Evolutionary conservation across 768 basidiomycete species (phyloP), one percentile per base, ranked within the genome.

Genomic region (Mycena epipterygia): DNA sequence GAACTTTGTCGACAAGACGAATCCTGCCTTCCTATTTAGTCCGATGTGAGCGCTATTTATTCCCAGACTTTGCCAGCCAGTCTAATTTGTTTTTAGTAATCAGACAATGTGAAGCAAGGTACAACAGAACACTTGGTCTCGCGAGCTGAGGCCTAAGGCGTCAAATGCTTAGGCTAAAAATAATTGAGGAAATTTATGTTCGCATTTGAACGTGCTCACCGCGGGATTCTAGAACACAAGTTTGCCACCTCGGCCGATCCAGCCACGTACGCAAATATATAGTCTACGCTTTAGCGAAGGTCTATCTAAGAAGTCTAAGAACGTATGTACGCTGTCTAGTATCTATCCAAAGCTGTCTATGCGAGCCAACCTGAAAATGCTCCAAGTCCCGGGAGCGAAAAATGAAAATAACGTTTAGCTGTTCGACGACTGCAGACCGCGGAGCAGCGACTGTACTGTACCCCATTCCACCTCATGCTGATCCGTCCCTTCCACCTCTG

Each of bases 401-500:
- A 46, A 44, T 19, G 32, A 27, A 57, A 53, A 33, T 23, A 56
- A 7, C 4, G 46, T 7, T n/a, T 21, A 55, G 52, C 48, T 35
- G 2, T 53, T n/a, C n/a, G n/a, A n/a, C n/a, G n/a, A n/a, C n/a
- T n/a, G 25, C 1, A 44, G 41, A 32, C 48, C 42, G 4, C 48
- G 21, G 23, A 71, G 52, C 16, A 55, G 32, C 25, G 3, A 17
- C 48, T 67, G 68, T 19, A 75, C 68, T 16, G 65, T 1, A 5
- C 30, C 56, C 83, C 83, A 81, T 33, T 76, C 75, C 53, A 80
- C 77, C 55, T 77, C 79, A 30, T 81, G 71, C 46, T 79, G 80
- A 29, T 73, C 76, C 65, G 80, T 80, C 9, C 83, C 82, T 14
- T 82, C 82, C 17, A 86, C 72, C 27, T 79, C 73, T 49, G 58